Conservation (phyloP, 306 rosid genomes). For the Quillaja saponaria region DNA sequence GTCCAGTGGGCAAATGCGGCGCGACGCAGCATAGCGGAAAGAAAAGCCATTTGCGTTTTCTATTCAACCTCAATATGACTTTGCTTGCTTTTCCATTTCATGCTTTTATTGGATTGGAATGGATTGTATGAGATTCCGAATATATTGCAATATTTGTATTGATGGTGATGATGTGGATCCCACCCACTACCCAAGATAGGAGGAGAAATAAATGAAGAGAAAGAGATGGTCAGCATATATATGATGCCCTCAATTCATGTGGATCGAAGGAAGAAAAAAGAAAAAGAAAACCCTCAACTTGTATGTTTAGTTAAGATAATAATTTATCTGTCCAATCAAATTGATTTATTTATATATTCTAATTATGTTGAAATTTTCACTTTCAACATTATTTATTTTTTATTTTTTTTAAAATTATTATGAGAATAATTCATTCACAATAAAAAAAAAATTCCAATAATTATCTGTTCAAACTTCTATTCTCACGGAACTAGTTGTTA, state of each 20-base stretch:
- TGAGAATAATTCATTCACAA: too few species aligned
- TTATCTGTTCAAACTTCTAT: too few species aligned
- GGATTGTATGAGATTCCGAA: slow-evolving; percentile 4
- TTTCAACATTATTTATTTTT: too few species aligned
- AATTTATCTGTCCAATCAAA: too few species aligned
- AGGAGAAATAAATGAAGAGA: slow-evolving; percentile 32
- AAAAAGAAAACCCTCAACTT: too few species aligned
- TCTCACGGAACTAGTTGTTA: too few species aligned
- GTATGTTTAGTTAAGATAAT: too few species aligned
- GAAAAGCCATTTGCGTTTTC: slow-evolving; percentile 26
- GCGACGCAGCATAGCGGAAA: slow-evolving; percentile 55
- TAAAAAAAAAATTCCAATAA: too few species aligned
- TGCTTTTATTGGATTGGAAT: not conserved
- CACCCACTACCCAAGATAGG: slow-evolving; percentile 33
- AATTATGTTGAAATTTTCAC: too few species aligned
- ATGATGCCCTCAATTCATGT: slow-evolving; percentile 3
- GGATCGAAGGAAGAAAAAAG: not conserved
- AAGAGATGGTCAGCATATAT: not conserved
- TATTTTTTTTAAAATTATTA: too few species aligned
- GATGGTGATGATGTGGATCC: slow-evolving; percentile 33
- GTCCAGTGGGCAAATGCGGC: slow-evolving; percentile 66
- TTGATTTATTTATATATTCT: too few species aligned
- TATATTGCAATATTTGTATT: slow-evolving; percentile 23
- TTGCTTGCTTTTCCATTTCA: not conserved
- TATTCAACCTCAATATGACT: slow-evolving; percentile 14